Percentiles rank a stretch among this genome's conserved stretches.
Evolutionary conservation across 352 stramenopile genomes (phyloP).

Genomic region (Globisporangium recalcitrans): DNA sequence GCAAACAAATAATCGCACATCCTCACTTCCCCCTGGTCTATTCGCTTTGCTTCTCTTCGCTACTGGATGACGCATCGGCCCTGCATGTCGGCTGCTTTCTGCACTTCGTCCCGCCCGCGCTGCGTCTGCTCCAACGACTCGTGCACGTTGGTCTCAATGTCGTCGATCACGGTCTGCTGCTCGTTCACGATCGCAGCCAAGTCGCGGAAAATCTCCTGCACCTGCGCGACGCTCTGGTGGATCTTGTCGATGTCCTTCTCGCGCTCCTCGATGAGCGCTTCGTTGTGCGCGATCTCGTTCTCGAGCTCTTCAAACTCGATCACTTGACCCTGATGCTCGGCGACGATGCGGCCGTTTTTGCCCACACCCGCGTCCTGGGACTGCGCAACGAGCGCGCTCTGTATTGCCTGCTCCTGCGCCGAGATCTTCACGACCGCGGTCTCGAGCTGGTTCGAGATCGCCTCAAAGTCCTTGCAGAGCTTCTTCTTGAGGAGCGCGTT

Average conservation of each 20-base stretch:
- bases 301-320: slow-evolving; percentile 78
- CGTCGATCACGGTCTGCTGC: slow-evolving; percentile 81
- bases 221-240: slow-evolving; percentile 85
- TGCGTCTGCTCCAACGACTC: slow-evolving; percentile 82
- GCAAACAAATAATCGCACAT: slow-evolving; percentile 7
- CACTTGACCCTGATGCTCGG: slow-evolving; percentile 65
- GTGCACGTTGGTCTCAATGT: slow-evolving; percentile 82
- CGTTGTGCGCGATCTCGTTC: slow-evolving; percentile 85
- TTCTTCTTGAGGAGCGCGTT: slow-evolving; percentile 77
- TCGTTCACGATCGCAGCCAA: slow-evolving; percentile 81
- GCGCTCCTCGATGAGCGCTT: slow-evolving; percentile 86
- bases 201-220: slow-evolving; percentile 89
- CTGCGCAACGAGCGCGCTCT: slow-evolving; percentile 34
- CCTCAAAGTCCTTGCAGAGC: slow-evolving; percentile 77
- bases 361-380: slow-evolving; percentile 10
- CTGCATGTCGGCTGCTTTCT: slow-evolving; percentile 82
- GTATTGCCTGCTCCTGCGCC: slow-evolving; percentile 53
- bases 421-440: slow-evolving; percentile 58
- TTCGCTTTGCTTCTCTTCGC: background rate
- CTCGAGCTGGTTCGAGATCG: slow-evolving; percentile 71
- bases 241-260: slow-evolving; percentile 86
- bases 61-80: slow-evolving; percentile 67
- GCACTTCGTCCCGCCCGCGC: slow-evolving; percentile 75
- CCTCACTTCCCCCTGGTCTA: background rate
- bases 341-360: slow-evolving; percentile 44